Conservation (phyloP, 2,329 filamentous ascomycete species). For the Phaeosphaeriaceae sp. region DNA sequence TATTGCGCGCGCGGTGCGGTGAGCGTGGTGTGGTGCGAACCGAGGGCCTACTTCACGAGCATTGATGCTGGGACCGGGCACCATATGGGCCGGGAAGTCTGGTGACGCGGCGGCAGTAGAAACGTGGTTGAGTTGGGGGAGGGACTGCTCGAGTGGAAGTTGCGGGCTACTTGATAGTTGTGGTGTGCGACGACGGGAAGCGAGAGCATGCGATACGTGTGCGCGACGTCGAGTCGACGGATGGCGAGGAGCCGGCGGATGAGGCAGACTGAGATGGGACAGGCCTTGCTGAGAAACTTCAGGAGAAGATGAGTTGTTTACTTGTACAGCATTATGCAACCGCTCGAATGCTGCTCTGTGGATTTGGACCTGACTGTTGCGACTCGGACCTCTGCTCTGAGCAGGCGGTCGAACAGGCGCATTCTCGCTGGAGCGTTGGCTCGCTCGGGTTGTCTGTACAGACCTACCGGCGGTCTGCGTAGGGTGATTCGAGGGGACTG, state of each 20-base stretch:
- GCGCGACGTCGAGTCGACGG: constrained; percentile 16
- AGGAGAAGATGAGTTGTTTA: not conserved
- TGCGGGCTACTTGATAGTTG: constrained; percentile 14
- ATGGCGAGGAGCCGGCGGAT: constrained; percentile 13
- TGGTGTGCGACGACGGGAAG: constrained; percentile 5
- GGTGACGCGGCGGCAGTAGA: not conserved
- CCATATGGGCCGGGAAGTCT: not conserved
- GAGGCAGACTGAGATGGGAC: constrained; percentile 18
- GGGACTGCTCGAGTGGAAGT: not conserved
- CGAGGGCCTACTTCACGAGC: not conserved
- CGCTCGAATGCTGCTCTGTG: constrained; percentile 24
- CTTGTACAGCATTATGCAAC: constrained; percentile 18
- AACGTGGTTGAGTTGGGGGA: too few species aligned
- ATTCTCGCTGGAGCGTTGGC: constrained; percentile 35
- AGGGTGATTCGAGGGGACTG: not conserved
- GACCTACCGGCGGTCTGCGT: constrained; percentile 7
- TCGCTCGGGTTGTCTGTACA: constrained; percentile 6
- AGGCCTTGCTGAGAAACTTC: constrained; percentile 2
- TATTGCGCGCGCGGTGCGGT: not conserved
- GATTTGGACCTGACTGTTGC: constrained; percentile 17
- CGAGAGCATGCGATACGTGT: not conserved
- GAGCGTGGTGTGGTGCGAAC: constrained; percentile 2
- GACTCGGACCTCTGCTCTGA: constrained; percentile 1
- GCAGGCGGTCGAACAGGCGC: constrained; percentile 10
- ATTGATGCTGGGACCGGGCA: constrained; percentile 9